Evolutionary conservation across 2,329 filamentous ascomycete genomes (phyloP).

Genomic region (Cadophora malorum): DNA sequence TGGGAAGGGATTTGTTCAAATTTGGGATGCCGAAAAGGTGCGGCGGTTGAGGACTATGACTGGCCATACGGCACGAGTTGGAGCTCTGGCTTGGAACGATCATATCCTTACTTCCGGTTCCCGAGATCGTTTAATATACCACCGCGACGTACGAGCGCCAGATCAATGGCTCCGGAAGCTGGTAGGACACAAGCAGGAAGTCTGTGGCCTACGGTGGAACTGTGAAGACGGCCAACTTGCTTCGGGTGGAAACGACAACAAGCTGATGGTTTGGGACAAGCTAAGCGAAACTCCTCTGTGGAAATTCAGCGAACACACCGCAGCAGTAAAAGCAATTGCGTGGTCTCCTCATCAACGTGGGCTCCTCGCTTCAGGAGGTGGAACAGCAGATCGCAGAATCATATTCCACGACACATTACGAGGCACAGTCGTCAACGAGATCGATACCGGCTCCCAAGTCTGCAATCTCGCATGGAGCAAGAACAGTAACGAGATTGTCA

Average conservation of each 20-base stretch:
- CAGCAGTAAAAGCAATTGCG: conserved; percentile 95
- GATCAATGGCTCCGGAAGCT: conserved; percentile 89
- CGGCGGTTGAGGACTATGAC: conserved; percentile 93
- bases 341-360: conserved; percentile 98
- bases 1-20: conserved; percentile 91
- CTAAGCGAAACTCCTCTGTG: conserved; percentile 89
- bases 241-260: conserved; percentile 97
- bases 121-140: conserved; percentile 89
- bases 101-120: conserved; percentile 97
- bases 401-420: conserved; percentile 97
- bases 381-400: conserved; percentile 93
- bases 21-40: conserved; percentile 92
- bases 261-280: conserved; percentile 98
- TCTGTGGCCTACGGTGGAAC: conserved; percentile 97
- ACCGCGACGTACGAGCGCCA: conserved; percentile 91
- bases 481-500: conserved; percentile 97
- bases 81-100: conserved; percentile 95
- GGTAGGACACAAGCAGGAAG: conserved; percentile 95
- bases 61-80: conserved; percentile 90
- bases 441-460: conserved; percentile 98
- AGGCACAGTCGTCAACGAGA: conserved; percentile 81
- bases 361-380: conserved; percentile 92
- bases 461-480: conserved; percentile 98
- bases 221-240: conserved; percentile 93
- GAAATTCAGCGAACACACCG: conserved; percentile 94